These are phyloP conservation scores for Magnusiomyces sp. DNA, from an alignment of 1,139 yeast genomes.

Conservation along the genomic window DNA sequence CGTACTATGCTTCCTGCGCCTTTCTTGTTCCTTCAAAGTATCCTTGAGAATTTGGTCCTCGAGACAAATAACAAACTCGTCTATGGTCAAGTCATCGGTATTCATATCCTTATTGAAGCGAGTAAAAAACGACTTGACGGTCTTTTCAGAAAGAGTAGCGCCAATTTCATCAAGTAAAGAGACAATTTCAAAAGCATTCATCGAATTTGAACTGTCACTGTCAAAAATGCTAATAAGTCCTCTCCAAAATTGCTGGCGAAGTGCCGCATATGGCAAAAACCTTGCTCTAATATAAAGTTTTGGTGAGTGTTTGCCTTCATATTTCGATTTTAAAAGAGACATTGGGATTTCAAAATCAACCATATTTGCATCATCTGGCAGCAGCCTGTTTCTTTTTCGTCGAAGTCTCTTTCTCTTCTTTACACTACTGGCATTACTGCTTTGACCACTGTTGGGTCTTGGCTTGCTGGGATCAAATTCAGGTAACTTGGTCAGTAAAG, in stretches of 20 bases:
- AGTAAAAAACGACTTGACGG: conserved; percentile 41
- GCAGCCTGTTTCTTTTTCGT: too few relatives aligned
- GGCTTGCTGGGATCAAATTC: not conserved
- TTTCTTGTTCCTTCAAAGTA: conserved; percentile 13
- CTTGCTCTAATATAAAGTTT: conserved; percentile 51
- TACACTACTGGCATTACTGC: too few relatives aligned
- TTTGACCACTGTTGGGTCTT: not conserved
- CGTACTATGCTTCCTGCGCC: conserved; percentile 7
- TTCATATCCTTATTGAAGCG: conserved; percentile 38
- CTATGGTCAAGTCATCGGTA: conserved; percentile 47
- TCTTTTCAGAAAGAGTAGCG: conserved; percentile 43
- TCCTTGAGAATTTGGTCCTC: conserved; percentile 32
- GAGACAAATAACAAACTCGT: conserved; percentile 53
- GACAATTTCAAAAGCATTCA: conserved; percentile 49
- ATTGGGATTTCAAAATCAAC: conserved; percentile 32
- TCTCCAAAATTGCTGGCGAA: conserved; percentile 66
- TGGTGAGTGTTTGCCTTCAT: conserved; percentile 42
- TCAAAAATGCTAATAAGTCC: conserved; percentile 51
- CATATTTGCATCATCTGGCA: conserved; percentile 14
- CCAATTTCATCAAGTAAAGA: conserved; percentile 58
- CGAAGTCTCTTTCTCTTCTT: too few relatives aligned
- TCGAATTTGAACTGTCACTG: conserved; percentile 35
- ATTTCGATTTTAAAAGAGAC: conserved; percentile 28
- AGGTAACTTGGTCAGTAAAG: not conserved
- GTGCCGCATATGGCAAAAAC: conserved; percentile 56